These are phyloP conservation scores for Dactylellina leptospora DNA, from an alignment of 2,329 filamentous ascomycete genomes.

Conservation along the genomic window DNA sequence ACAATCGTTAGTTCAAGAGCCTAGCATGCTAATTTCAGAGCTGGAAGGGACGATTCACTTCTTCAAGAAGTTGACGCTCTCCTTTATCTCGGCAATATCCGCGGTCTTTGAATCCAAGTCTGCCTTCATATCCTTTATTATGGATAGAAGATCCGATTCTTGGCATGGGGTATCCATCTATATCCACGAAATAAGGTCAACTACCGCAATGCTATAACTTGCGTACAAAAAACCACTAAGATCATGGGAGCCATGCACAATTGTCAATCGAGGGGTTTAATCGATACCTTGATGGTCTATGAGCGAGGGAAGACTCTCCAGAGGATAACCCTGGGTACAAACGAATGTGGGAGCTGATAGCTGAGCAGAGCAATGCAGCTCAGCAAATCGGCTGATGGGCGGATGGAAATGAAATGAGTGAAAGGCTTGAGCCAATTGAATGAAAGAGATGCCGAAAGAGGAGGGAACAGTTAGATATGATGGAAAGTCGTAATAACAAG, in stretches of 20 bases:
- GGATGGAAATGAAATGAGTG: neutral
- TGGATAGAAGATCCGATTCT: conserved; percentile 16
- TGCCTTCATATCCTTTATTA: conserved; percentile 24
- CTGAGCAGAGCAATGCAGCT: neutral
- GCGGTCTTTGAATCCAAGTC: conserved; percentile 30
- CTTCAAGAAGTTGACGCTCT: neutral
- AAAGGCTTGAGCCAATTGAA: neutral
- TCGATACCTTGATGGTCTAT: conserved; percentile 5
- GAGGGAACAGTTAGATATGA: neutral
- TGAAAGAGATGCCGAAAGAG: neutral
- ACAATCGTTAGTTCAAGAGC: too few relatives aligned
- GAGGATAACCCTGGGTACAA: neutral
- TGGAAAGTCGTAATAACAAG: neutral
- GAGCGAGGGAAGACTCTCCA: neutral
- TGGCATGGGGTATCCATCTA: conserved; percentile 29
- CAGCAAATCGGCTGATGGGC: neutral
- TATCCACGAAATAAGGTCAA: neutral
- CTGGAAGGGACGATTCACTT: conserved; percentile 8
- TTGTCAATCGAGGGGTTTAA: neutral
- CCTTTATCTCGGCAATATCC: conserved; percentile 44
- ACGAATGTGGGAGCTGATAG: neutral
- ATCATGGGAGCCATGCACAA: too few relatives aligned
- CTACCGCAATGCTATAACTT: conserved; percentile 5
- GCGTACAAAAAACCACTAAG: neutral
- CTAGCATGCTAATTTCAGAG: neutral